These are phyloP conservation scores for Violaceomyces palustris DNA, from an alignment of 1,284 basidiomycete genomes.

Conservation along the genomic window DNA sequence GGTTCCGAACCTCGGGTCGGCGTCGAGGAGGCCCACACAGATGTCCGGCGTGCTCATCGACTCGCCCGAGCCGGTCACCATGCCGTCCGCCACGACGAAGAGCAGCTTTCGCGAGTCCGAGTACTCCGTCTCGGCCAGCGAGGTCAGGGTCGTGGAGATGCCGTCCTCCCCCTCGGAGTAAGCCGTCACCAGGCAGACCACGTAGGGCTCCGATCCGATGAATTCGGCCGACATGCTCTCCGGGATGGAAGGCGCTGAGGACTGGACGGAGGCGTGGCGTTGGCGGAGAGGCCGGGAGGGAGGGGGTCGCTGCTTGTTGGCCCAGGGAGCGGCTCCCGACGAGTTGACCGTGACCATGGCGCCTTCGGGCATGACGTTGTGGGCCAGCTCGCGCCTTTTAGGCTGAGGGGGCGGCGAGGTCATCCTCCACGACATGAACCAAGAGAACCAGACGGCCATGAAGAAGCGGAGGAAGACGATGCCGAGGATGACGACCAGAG, in stretches of 20 bases:
- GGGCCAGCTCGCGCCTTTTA: conserved; percentile 61
- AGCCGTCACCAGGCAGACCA: conserved; percentile 91
- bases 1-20: conserved; percentile 91
- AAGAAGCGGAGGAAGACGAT: conserved; percentile 85
- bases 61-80: conserved; percentile 97
- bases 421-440: conserved; percentile 79
- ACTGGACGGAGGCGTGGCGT: conserved; percentile 13
- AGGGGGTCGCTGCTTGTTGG: conserved; percentile 38
- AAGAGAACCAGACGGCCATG: conserved; percentile 95
- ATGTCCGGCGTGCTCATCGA: conserved; percentile 92
- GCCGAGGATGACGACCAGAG: conserved; percentile 82
- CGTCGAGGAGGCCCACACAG: conserved; percentile 84
- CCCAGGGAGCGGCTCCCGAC: conserved; percentile 88
- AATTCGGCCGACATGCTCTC: conserved; percentile 23
- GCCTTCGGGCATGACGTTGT: conserved; percentile 56
- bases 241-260: conserved; percentile 16
- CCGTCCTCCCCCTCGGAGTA: conserved; percentile 96
- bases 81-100: conserved; percentile 94
- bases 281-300: conserved; percentile 22
- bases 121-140: conserved; percentile 83
- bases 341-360: conserved; percentile 83
- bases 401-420: conserved; percentile 54
- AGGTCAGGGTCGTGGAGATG: conserved; percentile 83
- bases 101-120: conserved; percentile 86
- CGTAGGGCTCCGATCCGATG: conserved; percentile 69